Percentiles rank a stretch among this genome's conserved stretches.
Conservation (phyloP, 768 basidiomycete species). For the Pisolithus orientalis region DNA sequence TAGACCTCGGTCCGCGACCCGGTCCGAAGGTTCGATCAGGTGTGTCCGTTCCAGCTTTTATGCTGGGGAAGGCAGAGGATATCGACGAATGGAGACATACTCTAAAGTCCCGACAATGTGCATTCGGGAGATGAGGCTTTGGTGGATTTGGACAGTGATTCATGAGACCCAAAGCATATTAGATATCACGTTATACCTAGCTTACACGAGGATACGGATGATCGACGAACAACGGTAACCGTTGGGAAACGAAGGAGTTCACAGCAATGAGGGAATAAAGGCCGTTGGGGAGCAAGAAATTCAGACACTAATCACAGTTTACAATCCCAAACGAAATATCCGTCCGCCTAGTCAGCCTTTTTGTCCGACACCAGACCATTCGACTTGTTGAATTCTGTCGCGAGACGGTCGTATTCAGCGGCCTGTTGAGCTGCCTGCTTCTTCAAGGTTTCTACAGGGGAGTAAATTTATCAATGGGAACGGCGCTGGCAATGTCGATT, state of each 20-base stretch:
- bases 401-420: constrained; percentile 76
- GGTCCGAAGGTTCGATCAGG: constrained; percentile 62
- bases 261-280: neutral
- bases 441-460: constrained; percentile 60
- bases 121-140: constrained; percentile 19
- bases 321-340: neutral
- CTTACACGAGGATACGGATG: neutral
- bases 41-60: constrained; percentile 37
- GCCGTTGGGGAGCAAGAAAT: neutral
- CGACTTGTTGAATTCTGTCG: constrained; percentile 67
- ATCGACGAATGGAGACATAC: neutral
- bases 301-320: neutral
- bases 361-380: constrained; percentile 60
- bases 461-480: neutral
- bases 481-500: neutral
- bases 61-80: constrained; percentile 7
- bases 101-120: neutral
- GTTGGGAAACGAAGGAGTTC: neutral
- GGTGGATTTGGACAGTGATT: constrained; percentile 37
- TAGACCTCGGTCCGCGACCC: constrained; percentile 56
- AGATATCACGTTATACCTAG: neutral
- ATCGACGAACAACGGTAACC: neutral
- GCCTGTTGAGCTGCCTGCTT: constrained; percentile 77
- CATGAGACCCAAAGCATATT: constrained; percentile 8
- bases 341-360: constrained; percentile 46